Base-by-base conservation (phyloP, 768 basidiomycete species). In the Mycena leptocephala region DNA sequence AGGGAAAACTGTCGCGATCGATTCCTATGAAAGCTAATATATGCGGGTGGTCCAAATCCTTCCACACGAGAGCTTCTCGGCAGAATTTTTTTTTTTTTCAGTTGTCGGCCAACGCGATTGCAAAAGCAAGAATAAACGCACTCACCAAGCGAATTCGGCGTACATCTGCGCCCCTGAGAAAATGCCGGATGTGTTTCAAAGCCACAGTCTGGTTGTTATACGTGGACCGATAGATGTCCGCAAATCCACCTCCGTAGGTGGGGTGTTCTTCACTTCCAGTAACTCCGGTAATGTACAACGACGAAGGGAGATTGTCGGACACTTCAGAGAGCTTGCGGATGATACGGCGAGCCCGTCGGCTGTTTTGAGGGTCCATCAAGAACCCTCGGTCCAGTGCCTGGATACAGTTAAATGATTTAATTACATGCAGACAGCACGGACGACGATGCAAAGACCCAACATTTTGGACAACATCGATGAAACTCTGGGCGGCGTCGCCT, bases 51-150 rank as follows among this genome's bases (percentile, higher is more conserved):
- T 64, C 79, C 33, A 83, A 46, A 37, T 84, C 78, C 22, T 80
- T 77, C 84, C 83, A 85, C 9, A 80, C 51, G 18, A 83, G 66
- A 22, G 81, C 81, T 74, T 85, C 84, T 55, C 75, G 78, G n/a
- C 72, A 79, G 55, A 81, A 80, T 10, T 68, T 24, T 32, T 68
- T 51, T 24, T 51, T 11, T n/a, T 9, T 28, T 14, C 5, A 28
- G 10, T n/a, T n/a, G n/a, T n/a, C n/a, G n/a, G n/a, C 13, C 6
- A 13, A 37, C 26, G 14, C 6, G 24, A 14, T 2, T 20, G 13
- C 20, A 39, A 30, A 2, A 9, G 41, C 46, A 13, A 11, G 46
- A n/a, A 32, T 14, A 11, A 48, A 22, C 5, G 46, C 20, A 64
- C 72, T n/a, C 64, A 76, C 80, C 55, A 62, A 56, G 18, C 75